Evolutionary conservation across 176 grass and related monocot genomes (phyloP).

Genomic region (Oryza longistaminata): DNA sequence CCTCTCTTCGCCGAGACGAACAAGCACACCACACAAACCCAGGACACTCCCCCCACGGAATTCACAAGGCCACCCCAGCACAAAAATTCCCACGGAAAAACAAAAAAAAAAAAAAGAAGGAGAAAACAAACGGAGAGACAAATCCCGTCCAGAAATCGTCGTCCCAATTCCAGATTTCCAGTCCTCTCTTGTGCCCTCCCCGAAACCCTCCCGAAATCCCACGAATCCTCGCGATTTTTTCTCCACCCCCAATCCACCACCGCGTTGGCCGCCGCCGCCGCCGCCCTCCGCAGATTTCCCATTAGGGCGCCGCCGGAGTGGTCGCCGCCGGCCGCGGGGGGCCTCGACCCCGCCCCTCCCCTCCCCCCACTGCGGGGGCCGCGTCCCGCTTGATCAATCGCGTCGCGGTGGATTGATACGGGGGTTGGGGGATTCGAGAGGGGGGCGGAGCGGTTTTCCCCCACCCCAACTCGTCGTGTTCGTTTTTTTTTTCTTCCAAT

Average conservation of each 20-base stretch:
- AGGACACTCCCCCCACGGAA: constrained; percentile 24
- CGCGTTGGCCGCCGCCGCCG: neutral
- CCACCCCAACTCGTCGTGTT: neutral
- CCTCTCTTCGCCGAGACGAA: neutral
- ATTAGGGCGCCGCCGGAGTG: neutral
- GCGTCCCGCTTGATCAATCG: constrained; percentile 5
- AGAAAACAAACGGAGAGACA: neutral
- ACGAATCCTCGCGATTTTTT: constrained; percentile 18
- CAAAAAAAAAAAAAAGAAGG: neutral
- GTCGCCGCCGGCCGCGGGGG: constrained; percentile 14
- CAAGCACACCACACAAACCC: constrained; percentile 44
- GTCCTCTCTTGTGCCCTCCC: constrained; percentile 20
- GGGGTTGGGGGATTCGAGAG: neutral
- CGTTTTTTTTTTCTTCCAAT: neutral
- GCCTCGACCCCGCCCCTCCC: neutral
- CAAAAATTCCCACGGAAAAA: constrained; percentile 26
- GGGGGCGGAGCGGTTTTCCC: neutral
- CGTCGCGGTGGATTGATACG: neutral
- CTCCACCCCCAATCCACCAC: constrained; percentile 29
- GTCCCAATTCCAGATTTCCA: constrained; percentile 19
- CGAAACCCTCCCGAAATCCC: constrained; percentile 27
- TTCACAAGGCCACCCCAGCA: constrained; percentile 25
- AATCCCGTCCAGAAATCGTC: constrained; percentile 42
- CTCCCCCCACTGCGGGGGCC: neutral
- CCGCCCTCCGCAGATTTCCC: constrained; percentile 34